phyloP scores from a whole-genome alignment of 2,329 filamentous ascomycete species.

The Alternaria longipes region DNA sequence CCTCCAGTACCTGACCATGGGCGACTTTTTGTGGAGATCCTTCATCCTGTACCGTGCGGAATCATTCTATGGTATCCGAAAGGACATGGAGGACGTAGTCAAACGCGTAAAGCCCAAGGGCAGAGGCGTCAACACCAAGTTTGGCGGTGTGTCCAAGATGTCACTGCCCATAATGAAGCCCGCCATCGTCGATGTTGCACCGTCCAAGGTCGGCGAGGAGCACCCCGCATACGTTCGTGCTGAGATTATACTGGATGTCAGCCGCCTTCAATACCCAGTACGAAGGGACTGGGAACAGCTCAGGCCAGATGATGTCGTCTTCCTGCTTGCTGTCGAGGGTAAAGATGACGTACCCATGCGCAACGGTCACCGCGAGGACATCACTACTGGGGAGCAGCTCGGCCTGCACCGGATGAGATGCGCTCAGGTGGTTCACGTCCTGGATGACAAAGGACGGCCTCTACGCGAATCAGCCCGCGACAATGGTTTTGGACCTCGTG shows the following conservation, averaged over 20 bases:
- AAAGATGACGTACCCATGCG: slow-evolving; percentile 60
- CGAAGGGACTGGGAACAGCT: slow-evolving; percentile 90
- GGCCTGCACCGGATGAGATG: slow-evolving; percentile 78
- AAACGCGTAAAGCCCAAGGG: slow-evolving; percentile 78
- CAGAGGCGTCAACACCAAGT: slow-evolving; percentile 71
- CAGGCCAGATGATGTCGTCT: slow-evolving; percentile 87
- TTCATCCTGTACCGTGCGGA: slow-evolving; percentile 89
- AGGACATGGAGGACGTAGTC: slow-evolving; percentile 85
- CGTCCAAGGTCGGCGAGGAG: slow-evolving; percentile 81
- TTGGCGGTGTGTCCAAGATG: slow-evolving; percentile 90
- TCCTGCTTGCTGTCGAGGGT: slow-evolving; percentile 79
- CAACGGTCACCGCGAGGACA: slow-evolving; percentile 63
- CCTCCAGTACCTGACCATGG: slow-evolving; percentile 91
- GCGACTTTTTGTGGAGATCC: slow-evolving; percentile 96
- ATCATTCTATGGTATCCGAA: slow-evolving; percentile 91
- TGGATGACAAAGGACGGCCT: slow-evolving; percentile 82
- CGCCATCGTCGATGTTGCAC: slow-evolving; percentile 85
- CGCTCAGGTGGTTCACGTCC: slow-evolving; percentile 84
- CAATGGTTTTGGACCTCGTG: slow-evolving; percentile 69
- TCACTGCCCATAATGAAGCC: slow-evolving; percentile 86
- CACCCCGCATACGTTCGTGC: slow-evolving; percentile 85
- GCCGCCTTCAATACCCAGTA: slow-evolving; percentile 77
- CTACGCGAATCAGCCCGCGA: slow-evolving; percentile 71
- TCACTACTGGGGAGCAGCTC: slow-evolving; percentile 66
- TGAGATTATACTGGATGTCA: slow-evolving; percentile 85